phyloP scores from a whole-genome alignment of 345 rosid species.

The Acer saccharum region DNA sequence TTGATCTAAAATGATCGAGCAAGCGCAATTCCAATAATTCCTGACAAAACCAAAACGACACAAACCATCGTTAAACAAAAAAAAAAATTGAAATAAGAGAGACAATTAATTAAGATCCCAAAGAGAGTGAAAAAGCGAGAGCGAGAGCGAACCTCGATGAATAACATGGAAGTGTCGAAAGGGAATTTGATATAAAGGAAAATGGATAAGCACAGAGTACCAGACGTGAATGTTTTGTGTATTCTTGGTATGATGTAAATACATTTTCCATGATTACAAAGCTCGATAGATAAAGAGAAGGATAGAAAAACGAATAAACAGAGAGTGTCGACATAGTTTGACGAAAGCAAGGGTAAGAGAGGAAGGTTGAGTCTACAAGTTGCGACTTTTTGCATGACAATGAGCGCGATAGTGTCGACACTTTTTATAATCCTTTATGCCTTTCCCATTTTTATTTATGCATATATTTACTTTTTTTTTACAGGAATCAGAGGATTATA shows the following conservation, averaged over 20 bases:
- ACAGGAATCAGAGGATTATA: no score
- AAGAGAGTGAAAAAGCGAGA: neutral
- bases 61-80: neutral
- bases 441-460: no score
- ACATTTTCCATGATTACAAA: no score
- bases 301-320: neutral
- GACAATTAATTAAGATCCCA: neutral
- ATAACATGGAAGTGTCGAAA: conserved; percentile 25
- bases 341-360: neutral
- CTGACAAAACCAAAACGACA: conserved; percentile 25
- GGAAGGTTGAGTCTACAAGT: neutral
- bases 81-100: neutral
- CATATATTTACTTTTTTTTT: no score
- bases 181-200: no score
- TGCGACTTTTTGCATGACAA: conserved; percentile 10
- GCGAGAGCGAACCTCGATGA: conserved; percentile 29
- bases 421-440: neutral
- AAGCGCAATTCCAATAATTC: conserved; percentile 37
- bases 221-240: neutral
- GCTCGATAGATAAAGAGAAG: neutral
- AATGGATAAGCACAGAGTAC: neutral
- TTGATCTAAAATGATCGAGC: conserved; percentile 39
- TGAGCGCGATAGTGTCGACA: conserved; percentile 37
- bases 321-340: conserved; percentile 34
- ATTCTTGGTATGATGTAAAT: neutral